Percentiles rank a stretch among this genome's conserved stretches.
These are phyloP conservation scores for Noccaea caerulescens DNA, from an alignment of 345 rosid genomes.

Conservation along the genomic window DNA sequence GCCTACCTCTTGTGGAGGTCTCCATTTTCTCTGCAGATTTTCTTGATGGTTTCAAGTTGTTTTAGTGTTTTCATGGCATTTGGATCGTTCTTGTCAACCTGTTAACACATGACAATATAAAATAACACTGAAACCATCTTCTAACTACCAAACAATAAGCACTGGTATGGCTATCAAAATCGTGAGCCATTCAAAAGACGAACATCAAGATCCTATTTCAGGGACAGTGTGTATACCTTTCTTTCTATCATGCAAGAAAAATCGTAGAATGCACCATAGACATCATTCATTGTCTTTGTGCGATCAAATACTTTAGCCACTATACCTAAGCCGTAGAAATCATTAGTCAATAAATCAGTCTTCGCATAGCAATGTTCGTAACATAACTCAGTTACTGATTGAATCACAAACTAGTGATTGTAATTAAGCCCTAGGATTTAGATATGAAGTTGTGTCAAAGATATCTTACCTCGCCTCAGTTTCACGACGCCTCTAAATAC, in stretches of 20 bases:
- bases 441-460: background rate
- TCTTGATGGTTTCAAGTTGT: conserved; percentile 64
- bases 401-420: background rate
- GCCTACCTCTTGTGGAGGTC: conserved; percentile 36
- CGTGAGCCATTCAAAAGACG: too few relatives aligned
- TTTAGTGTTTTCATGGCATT: conserved; percentile 60
- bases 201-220: too few relatives aligned
- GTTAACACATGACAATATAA: background rate
- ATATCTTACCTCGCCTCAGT: conserved; percentile 83
- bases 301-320: conserved; percentile 76
- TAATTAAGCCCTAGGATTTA: background rate
- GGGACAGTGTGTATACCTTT: conserved; percentile 52
- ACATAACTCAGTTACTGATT: background rate
- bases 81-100: conserved; percentile 78
- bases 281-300: conserved; percentile 79
- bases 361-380: background rate
- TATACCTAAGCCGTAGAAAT: conserved; percentile 54
- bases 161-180: too few relatives aligned
- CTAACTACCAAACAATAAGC: too few relatives aligned
- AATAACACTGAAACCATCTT: background rate
- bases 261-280: conserved; percentile 76
- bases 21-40: conserved; percentile 66
- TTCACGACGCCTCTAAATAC: conserved; percentile 88
- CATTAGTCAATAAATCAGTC: too few relatives aligned
- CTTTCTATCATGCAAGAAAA: conserved; percentile 63